phyloP scores from a whole-genome alignment of 106 monocot species.

The Amphibolis antarctica region DNA sequence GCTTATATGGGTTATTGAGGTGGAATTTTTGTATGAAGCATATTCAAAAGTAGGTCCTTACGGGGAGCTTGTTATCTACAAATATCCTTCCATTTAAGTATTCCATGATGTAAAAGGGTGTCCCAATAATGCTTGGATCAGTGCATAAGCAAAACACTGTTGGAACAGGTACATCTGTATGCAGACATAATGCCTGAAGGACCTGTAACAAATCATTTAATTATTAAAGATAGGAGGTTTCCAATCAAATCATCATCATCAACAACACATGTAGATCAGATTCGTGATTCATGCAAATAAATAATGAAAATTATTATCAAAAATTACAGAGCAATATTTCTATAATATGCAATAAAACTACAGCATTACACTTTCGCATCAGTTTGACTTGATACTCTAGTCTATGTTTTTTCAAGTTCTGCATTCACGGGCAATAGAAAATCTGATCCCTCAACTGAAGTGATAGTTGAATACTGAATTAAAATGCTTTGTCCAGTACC shows the following conservation, averaged over 20 bases:
- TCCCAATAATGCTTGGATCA: slow-evolving; percentile 79
- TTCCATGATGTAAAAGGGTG: slow-evolving; percentile 96
- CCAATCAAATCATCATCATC: background rate
- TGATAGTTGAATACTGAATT: too few relatives aligned
- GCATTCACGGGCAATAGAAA: too few relatives aligned
- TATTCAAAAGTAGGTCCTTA: slow-evolving; percentile 18
- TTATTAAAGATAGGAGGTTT: background rate
- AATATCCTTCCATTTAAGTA: slow-evolving; percentile 84
- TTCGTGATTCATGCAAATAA: too few relatives aligned
- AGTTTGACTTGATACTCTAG: too few relatives aligned
- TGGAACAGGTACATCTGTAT: slow-evolving; percentile 86
- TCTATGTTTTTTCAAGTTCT: too few relatives aligned
- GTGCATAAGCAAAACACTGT: slow-evolving; percentile 81
- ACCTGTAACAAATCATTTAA: slow-evolving; percentile 38
- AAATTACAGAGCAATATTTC: too few relatives aligned
- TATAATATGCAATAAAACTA: too few relatives aligned
- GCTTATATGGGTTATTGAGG: background rate
- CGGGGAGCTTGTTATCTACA: slow-evolving; percentile 60
- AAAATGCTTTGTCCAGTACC: too few relatives aligned
- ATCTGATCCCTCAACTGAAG: too few relatives aligned
- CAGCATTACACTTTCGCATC: too few relatives aligned
- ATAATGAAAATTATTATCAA: too few relatives aligned
- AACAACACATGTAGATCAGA: too few relatives aligned
- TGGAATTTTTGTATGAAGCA: background rate
- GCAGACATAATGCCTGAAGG: slow-evolving; percentile 65